phyloP scores from a whole-genome alignment of 257 asterid genomes.

The Capsicum rhomboideum region DNA sequence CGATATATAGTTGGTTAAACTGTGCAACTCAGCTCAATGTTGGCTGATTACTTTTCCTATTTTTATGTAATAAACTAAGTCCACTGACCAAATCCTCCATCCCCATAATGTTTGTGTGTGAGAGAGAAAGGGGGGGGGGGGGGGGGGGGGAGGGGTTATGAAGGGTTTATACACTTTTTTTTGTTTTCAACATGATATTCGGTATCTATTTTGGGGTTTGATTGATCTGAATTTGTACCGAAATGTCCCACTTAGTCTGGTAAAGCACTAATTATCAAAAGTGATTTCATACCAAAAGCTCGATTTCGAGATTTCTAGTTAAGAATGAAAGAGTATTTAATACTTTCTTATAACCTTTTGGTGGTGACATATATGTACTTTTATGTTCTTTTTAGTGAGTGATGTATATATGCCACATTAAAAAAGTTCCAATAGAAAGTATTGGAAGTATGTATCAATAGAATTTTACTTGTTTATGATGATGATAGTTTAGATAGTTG shows the following conservation, averaged over 20 bases:
- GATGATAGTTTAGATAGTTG: not conserved
- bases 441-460: not conserved
- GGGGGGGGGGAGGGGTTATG: too few relatives aligned
- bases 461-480: not conserved
- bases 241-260: too few relatives aligned
- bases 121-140: not conserved
- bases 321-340: not conserved
- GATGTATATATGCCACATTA: not conserved
- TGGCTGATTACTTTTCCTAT: not conserved
- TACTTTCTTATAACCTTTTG: not conserved
- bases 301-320: not conserved
- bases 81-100: not conserved
- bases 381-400: not conserved
- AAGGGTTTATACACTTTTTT: too few relatives aligned
- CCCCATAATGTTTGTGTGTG: not conserved
- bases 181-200: too few relatives aligned
- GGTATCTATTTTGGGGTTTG: too few relatives aligned
- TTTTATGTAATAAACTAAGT: not conserved
- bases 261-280: too few relatives aligned
- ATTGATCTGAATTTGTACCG: too few relatives aligned
- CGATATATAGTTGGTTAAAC: not conserved
- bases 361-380: not conserved
- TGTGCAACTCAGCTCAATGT: conserved; percentile 2
- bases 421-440: not conserved
- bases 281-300: too few relatives aligned